phyloP scores from a whole-genome alignment of 2,329 filamentous ascomycete genomes.

The Aspergillus sp. region DNA sequence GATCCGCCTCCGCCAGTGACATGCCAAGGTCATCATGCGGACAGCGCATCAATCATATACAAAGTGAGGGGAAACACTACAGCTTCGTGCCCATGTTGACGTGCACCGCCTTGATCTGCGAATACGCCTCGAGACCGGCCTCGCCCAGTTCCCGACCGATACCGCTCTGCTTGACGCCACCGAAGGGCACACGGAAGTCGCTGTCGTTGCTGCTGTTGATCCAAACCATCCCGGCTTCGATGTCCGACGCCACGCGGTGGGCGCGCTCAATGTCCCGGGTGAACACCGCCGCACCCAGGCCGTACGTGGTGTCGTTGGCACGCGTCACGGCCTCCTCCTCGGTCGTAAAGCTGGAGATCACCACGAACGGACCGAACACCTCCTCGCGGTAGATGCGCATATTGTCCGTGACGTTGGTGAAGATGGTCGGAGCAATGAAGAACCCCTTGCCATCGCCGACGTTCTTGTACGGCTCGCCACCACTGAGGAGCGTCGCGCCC shows the following conservation, averaged over 20 bases:
- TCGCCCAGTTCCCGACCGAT: slow-evolving; percentile 63
- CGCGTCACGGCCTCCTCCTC: slow-evolving; percentile 59
- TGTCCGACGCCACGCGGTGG: slow-evolving; percentile 51
- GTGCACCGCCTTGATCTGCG: slow-evolving; percentile 56
- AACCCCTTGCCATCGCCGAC: slow-evolving; percentile 59
- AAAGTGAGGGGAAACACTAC: slow-evolving; percentile 18
- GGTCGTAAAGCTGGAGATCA: slow-evolving; percentile 56
- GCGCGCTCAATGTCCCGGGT: slow-evolving; percentile 62
- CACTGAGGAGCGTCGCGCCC: slow-evolving; percentile 65
- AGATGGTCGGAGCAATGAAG: slow-evolving; percentile 62
- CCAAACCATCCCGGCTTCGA: slow-evolving; percentile 70
- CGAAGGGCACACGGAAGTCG: slow-evolving; percentile 55
- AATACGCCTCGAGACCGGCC: slow-evolving; percentile 61
- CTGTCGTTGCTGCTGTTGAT: slow-evolving; percentile 60
- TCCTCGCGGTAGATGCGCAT: slow-evolving; percentile 63
- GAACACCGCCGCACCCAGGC: slow-evolving; percentile 35
- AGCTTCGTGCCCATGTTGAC: slow-evolving; percentile 45
- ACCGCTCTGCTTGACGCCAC: slow-evolving; percentile 62
- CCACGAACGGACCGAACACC: slow-evolving; percentile 63
- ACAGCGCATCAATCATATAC: neutral
- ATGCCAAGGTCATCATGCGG: neutral
- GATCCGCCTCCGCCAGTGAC: neutral
- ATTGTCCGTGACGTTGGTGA: slow-evolving; percentile 55
- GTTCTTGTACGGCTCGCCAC: slow-evolving; percentile 60
- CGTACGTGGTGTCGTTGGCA: slow-evolving; percentile 55